phyloP scores from a whole-genome alignment of 2,329 filamentous ascomycete genomes.

The Calonectria naviculata region DNA sequence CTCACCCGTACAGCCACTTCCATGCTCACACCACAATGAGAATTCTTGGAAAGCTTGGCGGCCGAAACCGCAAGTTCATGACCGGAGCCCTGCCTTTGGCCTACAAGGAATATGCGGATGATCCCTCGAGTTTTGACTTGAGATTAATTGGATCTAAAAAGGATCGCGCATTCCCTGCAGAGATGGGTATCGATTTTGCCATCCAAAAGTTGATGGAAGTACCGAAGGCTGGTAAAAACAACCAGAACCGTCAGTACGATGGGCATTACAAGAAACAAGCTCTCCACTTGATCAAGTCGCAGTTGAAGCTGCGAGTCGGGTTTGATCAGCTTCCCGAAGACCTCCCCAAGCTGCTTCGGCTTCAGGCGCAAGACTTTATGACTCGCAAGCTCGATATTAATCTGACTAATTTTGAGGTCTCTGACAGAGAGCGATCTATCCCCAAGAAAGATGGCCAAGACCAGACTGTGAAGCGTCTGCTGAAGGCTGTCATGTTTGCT shows the following conservation, averaged over 20 bases:
- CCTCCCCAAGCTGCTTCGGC: constrained; percentile 82
- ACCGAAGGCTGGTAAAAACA: constrained; percentile 69
- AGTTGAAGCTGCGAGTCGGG: constrained; percentile 91
- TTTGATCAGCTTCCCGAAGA: constrained; percentile 91
- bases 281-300: constrained; percentile 85
- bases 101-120: constrained; percentile 89
- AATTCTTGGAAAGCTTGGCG: constrained; percentile 95
- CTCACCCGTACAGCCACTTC: constrained; percentile 95
- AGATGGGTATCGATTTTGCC: constrained; percentile 88
- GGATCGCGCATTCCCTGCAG: constrained; percentile 87
- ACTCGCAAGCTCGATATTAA: constrained; percentile 78
- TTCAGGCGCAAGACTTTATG: constrained; percentile 89
- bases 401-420: constrained; percentile 76
- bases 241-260: constrained; percentile 73
- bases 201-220: constrained; percentile 88
- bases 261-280: constrained; percentile 94
- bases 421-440: constrained; percentile 85
- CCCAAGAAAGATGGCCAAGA: constrained; percentile 90
- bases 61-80: constrained; percentile 94
- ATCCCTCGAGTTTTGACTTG: constrained; percentile 87
- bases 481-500: constrained; percentile 90
- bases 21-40: constrained; percentile 98
- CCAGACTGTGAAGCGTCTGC: constrained; percentile 81
- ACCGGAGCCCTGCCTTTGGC: constrained; percentile 87
- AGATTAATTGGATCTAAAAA: constrained; percentile 89